Base-by-base conservation (phyloP, 2,329 filamentous ascomycete genomes). In the Ophiocordyceps unilateralis region DNA sequence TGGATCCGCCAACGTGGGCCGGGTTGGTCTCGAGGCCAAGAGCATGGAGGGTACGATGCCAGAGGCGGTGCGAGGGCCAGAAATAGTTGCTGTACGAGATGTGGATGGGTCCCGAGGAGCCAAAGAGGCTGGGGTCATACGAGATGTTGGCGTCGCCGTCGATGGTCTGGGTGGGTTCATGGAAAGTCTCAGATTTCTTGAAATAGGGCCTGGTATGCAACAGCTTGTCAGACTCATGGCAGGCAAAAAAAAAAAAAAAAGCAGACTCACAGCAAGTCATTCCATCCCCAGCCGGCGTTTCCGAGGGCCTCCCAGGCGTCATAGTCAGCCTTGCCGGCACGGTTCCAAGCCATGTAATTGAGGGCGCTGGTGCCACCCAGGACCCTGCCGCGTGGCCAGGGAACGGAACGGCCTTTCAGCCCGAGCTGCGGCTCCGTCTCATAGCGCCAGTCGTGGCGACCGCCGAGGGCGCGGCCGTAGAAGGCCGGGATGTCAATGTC, bases 341-440 rank as follows among this genome's bases (percentile, higher is more conserved):
- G 62, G 43, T 64, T 65, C 61, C 64, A 66, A 40, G 73, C 69
- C 69, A 76, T 71, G 47, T 70, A 72, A 48, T 78, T 78, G 40
- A 79, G 64, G 0, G 70, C 70, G 15, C 67, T 72, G 7, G 76
- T 76, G 7, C 79, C 80, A 17, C 80, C 80, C 0, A 83, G 63
- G 1, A 74, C 68, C 45, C 59, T 67, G 7, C 67, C 67, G 14
- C 65, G 53, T 0, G 62, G 59, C 59, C 61, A 68, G 10, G 58
- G 49, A 20, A 70, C 49, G 23, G 41, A 54, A 39, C 68, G 61
- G 1, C 66, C 61, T 2, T 49, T 55, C 4, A 66, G 52, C 2
- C 57, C 58, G 17, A 48, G 43, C 47, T 68, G 65, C 6, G 62
- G 56, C 2, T 50, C 49, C 5, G 66, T 66, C 46, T 58, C 51